These are phyloP conservation scores for Solanum aculeatissimum DNA, from an alignment of 305 asterid genomes.

Conservation along the genomic window DNA sequence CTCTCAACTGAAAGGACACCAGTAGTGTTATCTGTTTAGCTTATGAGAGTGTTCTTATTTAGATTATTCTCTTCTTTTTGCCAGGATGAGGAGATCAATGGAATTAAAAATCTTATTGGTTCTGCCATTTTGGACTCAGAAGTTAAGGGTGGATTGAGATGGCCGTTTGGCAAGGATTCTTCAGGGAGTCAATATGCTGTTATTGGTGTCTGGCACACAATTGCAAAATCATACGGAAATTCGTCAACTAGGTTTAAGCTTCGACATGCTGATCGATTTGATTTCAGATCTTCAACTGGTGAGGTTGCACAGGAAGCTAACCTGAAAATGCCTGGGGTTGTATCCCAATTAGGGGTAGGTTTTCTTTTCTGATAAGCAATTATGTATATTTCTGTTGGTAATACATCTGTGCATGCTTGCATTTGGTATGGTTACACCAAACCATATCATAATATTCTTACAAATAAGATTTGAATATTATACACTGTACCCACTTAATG, in stretches of 20 bases:
- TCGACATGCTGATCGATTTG: conserved; percentile 36
- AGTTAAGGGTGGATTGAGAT: conserved; percentile 41
- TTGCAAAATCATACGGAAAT: conserved; percentile 12
- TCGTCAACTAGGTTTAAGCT: conserved; percentile 25
- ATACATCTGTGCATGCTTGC: not conserved
- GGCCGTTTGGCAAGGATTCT: conserved; percentile 36
- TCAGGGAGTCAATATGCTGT: conserved; percentile 30
- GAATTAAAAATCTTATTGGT: conserved; percentile 21
- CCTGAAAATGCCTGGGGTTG: conserved; percentile 25
- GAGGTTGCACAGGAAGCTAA: conserved; percentile 32
- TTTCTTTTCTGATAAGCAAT: not conserved
- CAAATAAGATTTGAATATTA: not conserved
- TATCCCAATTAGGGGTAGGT: conserved; percentile 27
- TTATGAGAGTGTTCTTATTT: not conserved
- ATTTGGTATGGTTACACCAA: not conserved
- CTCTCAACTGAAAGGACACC: not conserved
- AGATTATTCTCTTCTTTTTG: not conserved
- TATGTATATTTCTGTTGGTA: not conserved
- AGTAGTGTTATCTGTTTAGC: not conserved
- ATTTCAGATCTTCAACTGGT: conserved; percentile 27
- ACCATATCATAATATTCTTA: not conserved
- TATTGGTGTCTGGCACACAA: conserved; percentile 30
- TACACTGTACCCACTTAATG: not conserved
- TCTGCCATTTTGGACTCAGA: conserved; percentile 31
- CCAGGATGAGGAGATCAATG: conserved; percentile 41